Evolutionary conservation across 192 early-diverging fungal genomes (phyloP).

Genomic region (Dissophora globulifera): DNA sequence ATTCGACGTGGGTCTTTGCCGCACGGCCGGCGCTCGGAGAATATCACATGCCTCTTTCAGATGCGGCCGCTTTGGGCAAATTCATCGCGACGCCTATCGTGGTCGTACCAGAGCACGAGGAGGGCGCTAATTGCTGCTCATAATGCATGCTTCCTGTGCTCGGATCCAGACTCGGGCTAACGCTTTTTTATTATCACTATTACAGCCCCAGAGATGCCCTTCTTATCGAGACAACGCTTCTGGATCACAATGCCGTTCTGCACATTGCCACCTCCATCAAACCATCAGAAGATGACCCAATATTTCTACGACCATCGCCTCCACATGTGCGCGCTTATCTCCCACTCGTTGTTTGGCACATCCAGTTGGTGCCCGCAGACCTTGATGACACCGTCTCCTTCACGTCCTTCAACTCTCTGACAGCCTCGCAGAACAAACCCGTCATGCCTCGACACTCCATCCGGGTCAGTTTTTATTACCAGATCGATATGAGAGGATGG

Average conservation of each 20-base stretch:
- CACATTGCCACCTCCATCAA: slow-evolving; percentile 55
- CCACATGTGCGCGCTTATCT: slow-evolving; percentile 55
- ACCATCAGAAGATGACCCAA: slow-evolving; percentile 51
- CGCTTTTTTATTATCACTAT: too few species aligned
- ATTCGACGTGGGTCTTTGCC: background rate
- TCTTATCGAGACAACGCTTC: slow-evolving; percentile 51
- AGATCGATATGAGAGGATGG: slow-evolving; percentile 54
- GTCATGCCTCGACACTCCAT: slow-evolving; percentile 52
- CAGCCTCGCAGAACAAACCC: slow-evolving; percentile 44
- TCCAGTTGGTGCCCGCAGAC: slow-evolving; percentile 49
- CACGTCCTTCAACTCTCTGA: slow-evolving; percentile 48
- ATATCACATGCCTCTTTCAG: background rate
- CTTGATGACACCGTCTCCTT: slow-evolving; percentile 51
- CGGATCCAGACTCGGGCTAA: too few species aligned
- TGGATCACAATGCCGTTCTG: slow-evolving; percentile 52
- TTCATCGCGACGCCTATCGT: too few species aligned
- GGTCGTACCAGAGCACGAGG: too few species aligned
- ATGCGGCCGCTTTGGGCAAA: background rate
- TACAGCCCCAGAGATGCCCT: slow-evolving; percentile 51
- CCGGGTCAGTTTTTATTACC: slow-evolving; percentile 56
- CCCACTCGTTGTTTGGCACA: slow-evolving; percentile 47
- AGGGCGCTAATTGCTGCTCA: too few species aligned
- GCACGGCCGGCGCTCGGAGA: background rate
- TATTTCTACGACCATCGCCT: slow-evolving; percentile 50
- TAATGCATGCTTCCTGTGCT: too few species aligned